Conservation (phyloP, 805 yeast genomes). For the Wickerhamiella occidentalis region DNA sequence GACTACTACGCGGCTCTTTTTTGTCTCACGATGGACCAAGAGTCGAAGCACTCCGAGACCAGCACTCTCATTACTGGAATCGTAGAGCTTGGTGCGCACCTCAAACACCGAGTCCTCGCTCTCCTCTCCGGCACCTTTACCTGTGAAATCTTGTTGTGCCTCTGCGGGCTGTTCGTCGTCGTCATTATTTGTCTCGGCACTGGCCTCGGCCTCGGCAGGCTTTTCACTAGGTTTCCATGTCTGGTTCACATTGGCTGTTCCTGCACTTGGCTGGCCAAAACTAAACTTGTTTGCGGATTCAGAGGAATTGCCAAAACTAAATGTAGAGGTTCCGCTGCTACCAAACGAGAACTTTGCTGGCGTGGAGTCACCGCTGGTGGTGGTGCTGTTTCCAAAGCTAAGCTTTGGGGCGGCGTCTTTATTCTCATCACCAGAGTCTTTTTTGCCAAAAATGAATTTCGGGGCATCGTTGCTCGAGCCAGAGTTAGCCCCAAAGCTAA, state of each 20-base stretch:
- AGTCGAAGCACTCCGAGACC: conserved; percentile 81
- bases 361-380: neutral
- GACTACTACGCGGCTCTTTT: conserved; percentile 57
- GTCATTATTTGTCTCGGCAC: conserved; percentile 33
- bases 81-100: conserved; percentile 60
- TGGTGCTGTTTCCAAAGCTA: neutral
- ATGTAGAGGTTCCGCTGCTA: conserved; percentile 15
- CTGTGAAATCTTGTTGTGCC: conserved; percentile 32
- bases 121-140: conserved; percentile 72
- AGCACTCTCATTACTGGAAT: conserved; percentile 30
- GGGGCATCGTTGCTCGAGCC: neutral
- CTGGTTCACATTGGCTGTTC: conserved; percentile 11
- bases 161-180: conserved; percentile 31
- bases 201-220: conserved; percentile 26
- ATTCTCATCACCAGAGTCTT: neutral
- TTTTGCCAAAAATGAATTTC: neutral
- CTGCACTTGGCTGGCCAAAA: conserved; percentile 13
- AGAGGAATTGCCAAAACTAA: conserved; percentile 15
- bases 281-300: conserved; percentile 8
- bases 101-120: conserved; percentile 52
- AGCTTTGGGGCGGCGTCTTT: neutral
- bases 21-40: conserved; percentile 45
- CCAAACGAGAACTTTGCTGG: conserved; percentile 22
- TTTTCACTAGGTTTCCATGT: conserved; percentile 19
- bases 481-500: neutral